Evolutionary conservation across 768 basidiomycete species (phyloP), one percentile per base, ranked within the genome.

Genomic region (Cyclocybe aegerita): DNA sequence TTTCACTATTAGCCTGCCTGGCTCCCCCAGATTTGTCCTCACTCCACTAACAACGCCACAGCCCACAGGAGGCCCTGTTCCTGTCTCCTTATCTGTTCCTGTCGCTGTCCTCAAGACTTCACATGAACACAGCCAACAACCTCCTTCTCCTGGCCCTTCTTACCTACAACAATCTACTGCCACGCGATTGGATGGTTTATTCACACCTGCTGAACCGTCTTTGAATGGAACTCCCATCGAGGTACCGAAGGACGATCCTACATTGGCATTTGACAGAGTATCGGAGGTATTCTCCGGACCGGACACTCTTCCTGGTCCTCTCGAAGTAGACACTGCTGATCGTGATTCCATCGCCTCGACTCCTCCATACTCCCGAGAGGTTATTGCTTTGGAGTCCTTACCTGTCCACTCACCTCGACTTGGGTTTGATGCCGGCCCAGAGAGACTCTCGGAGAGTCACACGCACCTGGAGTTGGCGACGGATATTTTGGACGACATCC

Each of bases 191-290:
- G 70, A 69, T 44, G 66, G 72, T 11, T 60, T 76, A 53, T 76
- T 76, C 58, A 74, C 72, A 0, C 72, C 75, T 31, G 47, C 56
- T 23, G 61, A 56, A 38, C 46, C 46, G 8, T 51, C 52, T 7
- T 35, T 30, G 14, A 9, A 16, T 4, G 42, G 39, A n/a, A 30
- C 48, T 7, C 12, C 48, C 15, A n/a, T 33, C 15, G 15, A 12
- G 7, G 33, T 9, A 9, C 43, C 43, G 12, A 32, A 11, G 14
- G 23, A 31, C 14, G n/a, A 34, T 14, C 36, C 48, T 10, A 14
- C 43, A 7, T 7, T 37, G 11, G 36, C 23, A 23, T 5, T 23
- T 23, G 23, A 42, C 38, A 23, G 41, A 48, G n/a, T 32, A 23
- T 23, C 23, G 23, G 23, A 23, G 23, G 48, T 32, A 32, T 47